Evolutionary conservation across 768 basidiomycete genomes (phyloP), one percentile per base, ranked within the genome.

Genomic region (Rhodosporidiobolus sp.): DNA sequence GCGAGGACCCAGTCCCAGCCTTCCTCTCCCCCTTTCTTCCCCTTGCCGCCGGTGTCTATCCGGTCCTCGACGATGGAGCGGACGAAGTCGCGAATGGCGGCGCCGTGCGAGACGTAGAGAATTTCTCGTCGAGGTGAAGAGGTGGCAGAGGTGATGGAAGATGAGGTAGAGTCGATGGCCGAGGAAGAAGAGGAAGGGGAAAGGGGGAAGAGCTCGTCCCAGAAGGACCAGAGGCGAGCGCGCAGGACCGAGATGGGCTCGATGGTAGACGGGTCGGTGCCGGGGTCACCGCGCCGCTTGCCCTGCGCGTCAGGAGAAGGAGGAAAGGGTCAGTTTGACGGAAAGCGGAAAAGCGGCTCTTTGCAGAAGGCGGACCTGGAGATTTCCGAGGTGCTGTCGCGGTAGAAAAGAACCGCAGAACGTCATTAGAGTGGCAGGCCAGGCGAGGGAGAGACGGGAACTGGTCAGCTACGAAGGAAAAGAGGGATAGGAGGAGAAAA

Each of bases 61-160:
- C 58, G 62, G 4, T 65, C 66, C 5, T 28, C 26, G 45, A 69
- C 32, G 24, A 76, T 62, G 6, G 63, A 66, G 4, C 50, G 60
- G 50, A 76, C 43, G 65, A 76, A 69, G 32, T 66, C 65, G 10
- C 71, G 70, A 48, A 76, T 72, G 20, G 70, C 55, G 32, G 70
- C 75, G 45, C 75, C 75, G 55, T 76, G 75, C 4, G 70, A 72
- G 54, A 70, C 71, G 60, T 63, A 61, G 14, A 76, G 68, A 30
- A 72, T 20, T 4, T 69, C 58, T 0, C 46, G 50, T 1, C 38
- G 38, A 14, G 50, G 61, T 32, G 28, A 0, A 16, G 58, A 17
- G 17, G 67, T 17, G 14, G 54, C 9, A 17, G 50, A 34, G 56
- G 38, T 4, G 50, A 24, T 30, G 20, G 56, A 24, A 6, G 50